A percentile compares a stretch with the other conserved stretches of the same genome.
phyloP scores from a whole-genome alignment of 441 rosid species.

The Pelargonium citronellum region DNA sequence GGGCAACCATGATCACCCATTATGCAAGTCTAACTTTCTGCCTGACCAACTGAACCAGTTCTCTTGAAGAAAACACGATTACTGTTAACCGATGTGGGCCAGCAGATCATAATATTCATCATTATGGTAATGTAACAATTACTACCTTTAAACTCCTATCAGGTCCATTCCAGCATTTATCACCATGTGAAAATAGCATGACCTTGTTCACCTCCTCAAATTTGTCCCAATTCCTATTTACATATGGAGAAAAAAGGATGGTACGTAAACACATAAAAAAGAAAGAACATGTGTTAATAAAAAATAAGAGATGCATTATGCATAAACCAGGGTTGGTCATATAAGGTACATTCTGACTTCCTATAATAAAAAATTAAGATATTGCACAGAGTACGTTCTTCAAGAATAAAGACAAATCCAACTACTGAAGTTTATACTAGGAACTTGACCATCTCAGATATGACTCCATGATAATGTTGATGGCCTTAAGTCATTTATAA shows the following conservation, averaged over 20 bases:
- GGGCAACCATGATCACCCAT: not conserved
- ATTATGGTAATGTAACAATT: not conserved
- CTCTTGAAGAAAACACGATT: not conserved
- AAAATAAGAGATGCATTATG: not conserved
- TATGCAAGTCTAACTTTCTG: too few species aligned
- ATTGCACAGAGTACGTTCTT: not conserved
- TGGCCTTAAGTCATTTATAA: too few species aligned
- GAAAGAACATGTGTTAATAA: not conserved
- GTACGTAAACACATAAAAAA: too few species aligned
- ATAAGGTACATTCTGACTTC: not conserved
- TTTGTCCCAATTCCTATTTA: slow-evolving; percentile 70
- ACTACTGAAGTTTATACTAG: not conserved
- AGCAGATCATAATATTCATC: not conserved
- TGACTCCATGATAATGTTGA: not conserved
- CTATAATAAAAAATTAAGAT: not conserved
- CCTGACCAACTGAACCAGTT: too few species aligned
- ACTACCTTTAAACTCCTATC: slow-evolving; percentile 82
- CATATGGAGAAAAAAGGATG: not conserved
- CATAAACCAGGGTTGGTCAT: not conserved
- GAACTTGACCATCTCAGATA: not conserved
- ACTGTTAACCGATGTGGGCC: not conserved
- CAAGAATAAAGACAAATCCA: not conserved
- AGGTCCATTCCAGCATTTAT: slow-evolving; percentile 95
- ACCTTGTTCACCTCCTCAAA: slow-evolving; percentile 57
- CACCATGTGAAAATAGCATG: slow-evolving; percentile 78